Conservation (phyloP, 306 rosid genomes). For the Trichosanthes cucumerina region DNA sequence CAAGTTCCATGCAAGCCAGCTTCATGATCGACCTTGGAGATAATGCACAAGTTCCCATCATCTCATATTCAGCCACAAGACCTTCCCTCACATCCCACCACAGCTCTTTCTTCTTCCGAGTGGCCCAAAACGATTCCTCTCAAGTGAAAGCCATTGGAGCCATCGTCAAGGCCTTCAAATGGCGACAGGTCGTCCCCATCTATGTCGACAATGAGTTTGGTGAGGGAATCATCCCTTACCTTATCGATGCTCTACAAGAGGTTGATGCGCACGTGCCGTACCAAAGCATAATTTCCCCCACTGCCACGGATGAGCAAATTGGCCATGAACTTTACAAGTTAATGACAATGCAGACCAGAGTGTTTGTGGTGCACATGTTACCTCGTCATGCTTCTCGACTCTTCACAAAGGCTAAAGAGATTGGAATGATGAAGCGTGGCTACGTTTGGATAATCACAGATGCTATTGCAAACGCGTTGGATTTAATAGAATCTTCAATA, state of each 20-base stretch:
- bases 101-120: constrained; percentile 21
- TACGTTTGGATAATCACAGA: constrained; percentile 14
- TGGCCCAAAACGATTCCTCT: constrained; percentile 12
- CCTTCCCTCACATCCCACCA: constrained; percentile 18
- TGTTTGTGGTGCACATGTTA: constrained; percentile 6
- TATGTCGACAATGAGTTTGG: constrained; percentile 15
- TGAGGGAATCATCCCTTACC: constrained; percentile 14
- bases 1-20: constrained; percentile 16
- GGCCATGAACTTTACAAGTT: constrained; percentile 18
- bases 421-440: constrained; percentile 10
- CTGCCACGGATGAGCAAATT: constrained; percentile 13
- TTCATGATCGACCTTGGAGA: constrained; percentile 21
- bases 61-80: constrained; percentile 27
- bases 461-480: not conserved
- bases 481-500: not conserved
- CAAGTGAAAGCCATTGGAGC: constrained; percentile 24
- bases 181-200: constrained; percentile 29
- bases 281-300: constrained; percentile 11
- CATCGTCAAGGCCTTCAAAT: constrained; percentile 19
- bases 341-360: constrained; percentile 15
- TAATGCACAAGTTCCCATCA: constrained; percentile 26
- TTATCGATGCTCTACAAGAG: constrained; percentile 18
- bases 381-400: not conserved
- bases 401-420: constrained; percentile 10
- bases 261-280: constrained; percentile 16